Conservation (phyloP, 768 basidiomycete species). For the Cystofilobasidium bisporidii region DNA sequence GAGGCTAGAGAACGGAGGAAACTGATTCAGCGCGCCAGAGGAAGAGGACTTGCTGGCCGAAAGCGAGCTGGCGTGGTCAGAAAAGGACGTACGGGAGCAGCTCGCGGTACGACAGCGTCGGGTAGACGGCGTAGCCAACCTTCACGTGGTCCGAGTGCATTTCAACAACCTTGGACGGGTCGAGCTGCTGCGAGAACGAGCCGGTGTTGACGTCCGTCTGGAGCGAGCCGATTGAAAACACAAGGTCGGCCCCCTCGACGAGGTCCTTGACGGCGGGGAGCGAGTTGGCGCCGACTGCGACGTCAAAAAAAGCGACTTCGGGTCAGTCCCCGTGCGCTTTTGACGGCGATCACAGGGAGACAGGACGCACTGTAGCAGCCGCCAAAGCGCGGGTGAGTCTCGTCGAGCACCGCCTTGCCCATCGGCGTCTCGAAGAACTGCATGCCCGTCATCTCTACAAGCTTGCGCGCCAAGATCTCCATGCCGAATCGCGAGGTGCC, state of each 20-base stretch:
- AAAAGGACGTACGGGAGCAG: slow-evolving; percentile 31
- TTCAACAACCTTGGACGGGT: slow-evolving; percentile 41
- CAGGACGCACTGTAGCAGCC: slow-evolving; percentile 50
- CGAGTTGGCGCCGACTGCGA: slow-evolving; percentile 61
- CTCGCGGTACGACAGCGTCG: slow-evolving; percentile 33
- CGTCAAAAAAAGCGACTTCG: no score
- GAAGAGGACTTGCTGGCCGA: no score
- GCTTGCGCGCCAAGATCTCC: slow-evolving; percentile 52
- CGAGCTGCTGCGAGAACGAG: slow-evolving; percentile 5
- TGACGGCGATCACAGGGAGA: no score
- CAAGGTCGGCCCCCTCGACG: slow-evolving; percentile 64
- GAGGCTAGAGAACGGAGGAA: not conserved
- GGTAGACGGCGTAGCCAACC: slow-evolving; percentile 31
- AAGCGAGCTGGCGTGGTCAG: not conserved
- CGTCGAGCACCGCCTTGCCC: slow-evolving; percentile 44
- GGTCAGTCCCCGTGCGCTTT: no score
- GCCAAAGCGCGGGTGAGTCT: slow-evolving; percentile 62
- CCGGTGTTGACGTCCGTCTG: slow-evolving; percentile 7
- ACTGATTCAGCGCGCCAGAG: no score
- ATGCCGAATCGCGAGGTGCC: slow-evolving; percentile 66
- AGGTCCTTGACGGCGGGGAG: slow-evolving; percentile 57
- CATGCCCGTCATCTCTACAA: slow-evolving; percentile 57
- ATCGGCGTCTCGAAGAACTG: slow-evolving; percentile 48
- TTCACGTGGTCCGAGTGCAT: slow-evolving; percentile 62
- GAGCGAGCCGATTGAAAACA: slow-evolving; percentile 57